Evolutionary conservation across 139 green algal species (phyloP).

Genomic region (Marvania coccoides): DNA sequence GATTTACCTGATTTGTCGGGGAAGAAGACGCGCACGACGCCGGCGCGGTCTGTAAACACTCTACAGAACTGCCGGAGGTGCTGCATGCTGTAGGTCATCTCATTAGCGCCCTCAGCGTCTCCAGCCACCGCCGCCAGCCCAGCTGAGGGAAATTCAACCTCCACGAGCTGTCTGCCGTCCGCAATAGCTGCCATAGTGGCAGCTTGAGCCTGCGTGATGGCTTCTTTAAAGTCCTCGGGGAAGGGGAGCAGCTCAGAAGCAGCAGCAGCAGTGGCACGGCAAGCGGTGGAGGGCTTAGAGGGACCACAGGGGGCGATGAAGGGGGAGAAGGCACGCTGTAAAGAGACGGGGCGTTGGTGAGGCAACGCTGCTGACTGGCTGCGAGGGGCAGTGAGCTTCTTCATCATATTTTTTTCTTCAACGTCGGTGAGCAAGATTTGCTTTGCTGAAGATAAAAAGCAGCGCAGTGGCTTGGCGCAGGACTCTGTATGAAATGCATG

Average conservation of each 20-base stretch:
- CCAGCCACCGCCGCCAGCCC: conserved; percentile 37
- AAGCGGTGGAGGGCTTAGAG: too few relatives aligned
- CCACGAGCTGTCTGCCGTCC: conserved; percentile 41
- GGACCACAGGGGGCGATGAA: too few relatives aligned
- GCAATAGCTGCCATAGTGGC: conserved; percentile 35
- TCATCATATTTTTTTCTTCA: too few relatives aligned
- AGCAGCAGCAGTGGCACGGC: too few relatives aligned
- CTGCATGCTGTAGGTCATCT: conserved; percentile 49
- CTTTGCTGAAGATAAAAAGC: too few relatives aligned
- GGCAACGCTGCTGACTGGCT: too few relatives aligned
- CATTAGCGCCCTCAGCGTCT: conserved; percentile 59
- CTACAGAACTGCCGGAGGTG: conserved; percentile 50
- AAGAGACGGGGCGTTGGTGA: too few relatives aligned
- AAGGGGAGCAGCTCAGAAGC: conserved; percentile 19
- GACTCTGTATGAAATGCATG: too few relatives aligned
- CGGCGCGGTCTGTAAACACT: conserved; percentile 31
- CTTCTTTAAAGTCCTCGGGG: conserved; percentile 36
- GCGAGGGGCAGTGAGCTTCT: too few relatives aligned
- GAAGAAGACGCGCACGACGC: conserved; percentile 60
- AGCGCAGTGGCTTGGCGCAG: too few relatives aligned
- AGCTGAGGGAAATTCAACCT: conserved; percentile 55
- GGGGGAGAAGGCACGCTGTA: too few relatives aligned
- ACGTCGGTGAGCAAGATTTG: too few relatives aligned
- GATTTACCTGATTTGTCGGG: conserved; percentile 37
- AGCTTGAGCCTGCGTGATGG: conserved; percentile 42